Percentiles rank a stretch among this genome's conserved stretches.
Evolutionary conservation across 163 green algal genomes (phyloP).

Genomic region (Trebouxia gelatinosa): DNA sequence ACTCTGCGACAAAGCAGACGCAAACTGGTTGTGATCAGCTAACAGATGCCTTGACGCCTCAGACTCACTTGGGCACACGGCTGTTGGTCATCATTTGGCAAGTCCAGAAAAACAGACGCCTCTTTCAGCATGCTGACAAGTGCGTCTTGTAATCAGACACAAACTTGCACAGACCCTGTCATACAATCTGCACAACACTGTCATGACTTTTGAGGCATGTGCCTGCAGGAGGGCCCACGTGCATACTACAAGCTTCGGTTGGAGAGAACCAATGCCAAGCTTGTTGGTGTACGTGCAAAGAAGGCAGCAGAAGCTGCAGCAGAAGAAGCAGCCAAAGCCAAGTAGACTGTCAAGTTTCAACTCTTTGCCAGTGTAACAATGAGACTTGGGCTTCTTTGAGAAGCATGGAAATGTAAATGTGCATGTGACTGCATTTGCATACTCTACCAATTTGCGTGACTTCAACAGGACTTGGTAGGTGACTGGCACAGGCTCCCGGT

Average conservation of each 20-base stretch:
- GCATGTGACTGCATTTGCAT: background rate
- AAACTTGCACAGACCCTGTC: background rate
- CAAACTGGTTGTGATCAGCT: too few relatives aligned
- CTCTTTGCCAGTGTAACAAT: background rate
- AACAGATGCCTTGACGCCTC: too few relatives aligned
- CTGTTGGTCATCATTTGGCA: too few relatives aligned
- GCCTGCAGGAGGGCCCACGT: slow-evolving; percentile 44
- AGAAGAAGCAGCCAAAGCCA: slow-evolving; percentile 67
- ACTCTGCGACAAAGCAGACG: too few relatives aligned
- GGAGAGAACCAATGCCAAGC: slow-evolving; percentile 87
- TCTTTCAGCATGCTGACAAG: too few relatives aligned
- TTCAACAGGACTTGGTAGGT: background rate
- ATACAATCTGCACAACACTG: too few relatives aligned
- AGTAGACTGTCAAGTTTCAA: slow-evolving; percentile 5
- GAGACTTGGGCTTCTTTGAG: background rate
- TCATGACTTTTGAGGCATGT: background rate
- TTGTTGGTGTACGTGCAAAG: slow-evolving; percentile 84
- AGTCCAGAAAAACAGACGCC: too few relatives aligned
- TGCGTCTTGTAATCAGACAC: too few relatives aligned
- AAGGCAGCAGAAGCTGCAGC: slow-evolving; percentile 70
- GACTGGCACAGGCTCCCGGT: background rate
- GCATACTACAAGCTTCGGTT: slow-evolving; percentile 91
- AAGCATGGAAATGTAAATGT: background rate
- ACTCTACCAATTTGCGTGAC: background rate
- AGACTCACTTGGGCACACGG: too few relatives aligned